These are phyloP conservation scores for Arthrobotrys entomopaga DNA, from an alignment of 2,329 filamentous ascomycete genomes.

Conservation along the genomic window DNA sequence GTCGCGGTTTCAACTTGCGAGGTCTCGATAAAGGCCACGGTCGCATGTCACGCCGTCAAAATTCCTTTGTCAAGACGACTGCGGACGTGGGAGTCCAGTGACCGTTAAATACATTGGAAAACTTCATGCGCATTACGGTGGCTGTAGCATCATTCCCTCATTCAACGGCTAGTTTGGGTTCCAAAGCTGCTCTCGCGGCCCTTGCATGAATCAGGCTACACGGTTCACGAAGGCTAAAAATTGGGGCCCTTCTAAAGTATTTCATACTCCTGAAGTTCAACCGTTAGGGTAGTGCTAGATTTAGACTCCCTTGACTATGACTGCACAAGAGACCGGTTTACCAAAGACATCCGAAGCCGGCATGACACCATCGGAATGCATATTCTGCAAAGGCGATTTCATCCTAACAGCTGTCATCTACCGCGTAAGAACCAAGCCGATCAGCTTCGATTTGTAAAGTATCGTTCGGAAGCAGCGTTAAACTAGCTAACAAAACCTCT, in stretches of 20 bases:
- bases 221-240: slow-evolving; percentile 1
- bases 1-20: slow-evolving; percentile 4
- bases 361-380: slow-evolving; percentile 21
- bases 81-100: too few relatives aligned
- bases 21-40: slow-evolving; percentile 18
- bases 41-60: not conserved
- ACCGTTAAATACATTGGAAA: not conserved
- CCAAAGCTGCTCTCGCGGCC: not conserved
- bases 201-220: slow-evolving; percentile 22
- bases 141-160: too few relatives aligned
- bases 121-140: too few relatives aligned
- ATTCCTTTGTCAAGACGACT: not conserved
- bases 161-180: too few relatives aligned
- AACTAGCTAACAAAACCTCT: not conserved
- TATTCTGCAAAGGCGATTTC: slow-evolving; percentile 47
- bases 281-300: too few relatives aligned
- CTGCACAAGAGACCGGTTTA: not conserved
- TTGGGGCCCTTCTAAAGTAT: not conserved
- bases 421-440: slow-evolving; percentile 18
- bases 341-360: not conserved
- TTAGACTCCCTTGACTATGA: not conserved
- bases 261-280: too few relatives aligned
- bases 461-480: not conserved
- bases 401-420: slow-evolving; percentile 40
- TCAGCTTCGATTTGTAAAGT: not conserved